Evolutionary conservation across 129 eudicot species (phyloP).

Genomic region (Lactuca saligna): DNA sequence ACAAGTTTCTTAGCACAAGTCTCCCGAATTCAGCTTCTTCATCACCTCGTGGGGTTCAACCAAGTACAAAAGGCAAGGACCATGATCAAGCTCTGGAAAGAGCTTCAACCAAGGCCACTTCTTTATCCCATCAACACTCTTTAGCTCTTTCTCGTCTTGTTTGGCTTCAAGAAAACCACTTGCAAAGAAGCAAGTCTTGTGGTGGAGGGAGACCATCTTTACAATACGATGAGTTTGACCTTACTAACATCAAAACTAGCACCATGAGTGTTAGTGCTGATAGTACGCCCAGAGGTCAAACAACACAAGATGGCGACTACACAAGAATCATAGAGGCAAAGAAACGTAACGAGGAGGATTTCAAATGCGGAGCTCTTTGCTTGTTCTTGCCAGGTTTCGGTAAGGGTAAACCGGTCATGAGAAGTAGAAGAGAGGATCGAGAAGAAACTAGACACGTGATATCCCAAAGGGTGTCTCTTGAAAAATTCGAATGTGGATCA

Average conservation of each 20-base stretch:
- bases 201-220: slow-evolving; percentile 60
- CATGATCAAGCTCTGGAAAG: slow-evolving; percentile 18
- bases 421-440: slow-evolving; percentile 34
- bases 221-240: slow-evolving; percentile 64
- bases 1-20: slow-evolving; percentile 62
- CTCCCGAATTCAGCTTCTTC: slow-evolving; percentile 69
- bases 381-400: slow-evolving; percentile 77
- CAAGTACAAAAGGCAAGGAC: slow-evolving; percentile 32
- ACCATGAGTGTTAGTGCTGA: slow-evolving; percentile 12
- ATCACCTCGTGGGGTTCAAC: slow-evolving; percentile 42
- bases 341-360: slow-evolving; percentile 42
- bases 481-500: slow-evolving; percentile 86
- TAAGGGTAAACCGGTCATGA: slow-evolving; percentile 56
- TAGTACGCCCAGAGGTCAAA: slow-evolving; percentile 24
- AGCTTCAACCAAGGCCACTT: neutral
- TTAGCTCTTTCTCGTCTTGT: slow-evolving; percentile 60
- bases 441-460: slow-evolving; percentile 40
- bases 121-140: slow-evolving; percentile 49
- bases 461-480: slow-evolving; percentile 67
- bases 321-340: slow-evolving; percentile 6
- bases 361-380: slow-evolving; percentile 81
- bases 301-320: neutral
- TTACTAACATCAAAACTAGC: slow-evolving; percentile 28
- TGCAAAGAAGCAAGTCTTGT: slow-evolving; percentile 72
- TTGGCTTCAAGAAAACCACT: slow-evolving; percentile 51